Evolutionary conservation across 1,139 yeast species (phyloP).

Genomic region (Candida sanyaensis): DNA sequence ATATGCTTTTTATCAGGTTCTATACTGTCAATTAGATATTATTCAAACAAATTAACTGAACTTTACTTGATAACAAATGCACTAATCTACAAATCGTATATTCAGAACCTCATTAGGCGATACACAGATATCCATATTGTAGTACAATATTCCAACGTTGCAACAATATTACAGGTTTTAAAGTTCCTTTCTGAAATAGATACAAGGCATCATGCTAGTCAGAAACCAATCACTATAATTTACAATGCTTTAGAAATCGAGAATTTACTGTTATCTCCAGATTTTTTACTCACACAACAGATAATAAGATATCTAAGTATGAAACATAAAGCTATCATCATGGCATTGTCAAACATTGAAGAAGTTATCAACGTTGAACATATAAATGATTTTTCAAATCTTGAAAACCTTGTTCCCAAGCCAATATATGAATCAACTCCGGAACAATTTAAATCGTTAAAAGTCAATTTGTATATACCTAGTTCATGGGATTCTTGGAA

Average conservation of each 20-base stretch:
- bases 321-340: slow-evolving; percentile 30
- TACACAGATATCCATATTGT: slow-evolving; percentile 2
- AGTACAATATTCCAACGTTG: background rate
- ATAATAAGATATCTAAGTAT: slow-evolving; percentile 50
- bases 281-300: slow-evolving; percentile 47
- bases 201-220: slow-evolving; percentile 16
- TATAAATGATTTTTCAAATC: slow-evolving; percentile 4
- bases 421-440: slow-evolving; percentile 12
- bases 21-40: slow-evolving; percentile 13
- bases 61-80: slow-evolving; percentile 25
- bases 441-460: background rate
- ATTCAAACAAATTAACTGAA: slow-evolving; percentile 14
- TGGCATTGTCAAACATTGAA: slow-evolving; percentile 6
- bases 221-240: slow-evolving; percentile 19
- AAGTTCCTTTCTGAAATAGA: slow-evolving; percentile 13
- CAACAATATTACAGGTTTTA: background rate
- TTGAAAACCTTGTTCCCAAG: slow-evolving; percentile 5
- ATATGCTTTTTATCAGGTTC: slow-evolving; percentile 9
- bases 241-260: slow-evolving; percentile 19
- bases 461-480: slow-evolving; percentile 42
- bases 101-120: slow-evolving; percentile 17
- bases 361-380: slow-evolving; percentile 11
- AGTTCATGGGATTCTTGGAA: slow-evolving; percentile 52
- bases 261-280: slow-evolving; percentile 22
- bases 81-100: slow-evolving; percentile 20